Percentiles rank a stretch among this genome's conserved stretches.
These are phyloP conservation scores for Gloeopeniophorella convolvens DNA, from an alignment of 768 basidiomycete species.

Conservation along the genomic window DNA sequence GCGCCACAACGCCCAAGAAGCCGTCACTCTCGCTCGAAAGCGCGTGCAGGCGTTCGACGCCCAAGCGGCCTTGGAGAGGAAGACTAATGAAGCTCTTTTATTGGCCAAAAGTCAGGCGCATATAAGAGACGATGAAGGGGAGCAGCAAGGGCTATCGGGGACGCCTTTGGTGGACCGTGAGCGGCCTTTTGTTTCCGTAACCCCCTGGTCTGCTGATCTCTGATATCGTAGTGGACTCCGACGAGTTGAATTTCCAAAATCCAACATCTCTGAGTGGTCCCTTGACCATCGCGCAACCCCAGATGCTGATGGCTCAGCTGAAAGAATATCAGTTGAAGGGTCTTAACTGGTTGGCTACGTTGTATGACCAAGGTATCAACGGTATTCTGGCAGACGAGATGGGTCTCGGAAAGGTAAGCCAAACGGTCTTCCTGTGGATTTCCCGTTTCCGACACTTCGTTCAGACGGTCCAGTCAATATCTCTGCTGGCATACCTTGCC, in stretches of 20 bases:
- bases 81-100: constrained; percentile 70
- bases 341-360: constrained; percentile 93
- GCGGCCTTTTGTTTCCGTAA: constrained; percentile 25
- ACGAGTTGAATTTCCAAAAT: constrained; percentile 99
- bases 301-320: constrained; percentile 92
- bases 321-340: constrained; percentile 99
- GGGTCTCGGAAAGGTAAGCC: constrained; percentile 79
- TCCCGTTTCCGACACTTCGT: not conserved
- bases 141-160: constrained; percentile 23
- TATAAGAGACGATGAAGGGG: constrained; percentile 38
- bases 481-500: constrained; percentile 89
- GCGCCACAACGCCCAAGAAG: constrained; percentile 82
- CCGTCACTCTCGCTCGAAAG: constrained; percentile 68
- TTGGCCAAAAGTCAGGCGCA: constrained; percentile 51
- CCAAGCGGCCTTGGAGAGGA: constrained; percentile 72
- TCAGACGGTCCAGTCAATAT: constrained; percentile 96
- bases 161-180: constrained; percentile 67
- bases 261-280: constrained; percentile 84
- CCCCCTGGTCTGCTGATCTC: not conserved
- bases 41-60: constrained; percentile 83
- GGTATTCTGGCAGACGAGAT: constrained; percentile 99
- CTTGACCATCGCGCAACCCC: constrained; percentile 83
- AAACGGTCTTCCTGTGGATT: constrained; percentile 21
- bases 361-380: constrained; percentile 99
- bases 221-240: constrained; percentile 72